Evolutionary conservation across 1,139 yeast genomes (phyloP), one percentile per base, ranked within the genome.

Genomic region (Geotrichum restrictum): DNA sequence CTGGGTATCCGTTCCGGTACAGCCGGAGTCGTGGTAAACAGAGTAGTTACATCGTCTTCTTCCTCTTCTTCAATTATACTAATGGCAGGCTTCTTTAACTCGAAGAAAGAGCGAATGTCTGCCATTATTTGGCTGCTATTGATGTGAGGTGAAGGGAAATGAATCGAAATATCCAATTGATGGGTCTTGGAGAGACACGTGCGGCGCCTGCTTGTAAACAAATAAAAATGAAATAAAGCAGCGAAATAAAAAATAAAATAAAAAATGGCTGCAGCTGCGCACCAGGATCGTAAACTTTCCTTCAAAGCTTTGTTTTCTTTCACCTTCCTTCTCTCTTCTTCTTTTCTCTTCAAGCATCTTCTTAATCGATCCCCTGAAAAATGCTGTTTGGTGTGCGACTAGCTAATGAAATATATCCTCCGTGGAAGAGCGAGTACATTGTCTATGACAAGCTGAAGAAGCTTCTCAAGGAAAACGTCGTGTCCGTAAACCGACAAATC

Each of bases 351-450:
- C 16, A 2, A 2, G 7, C n/a, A 39, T 38, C 21, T 16, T 37
- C 10, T 11, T 24, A 5, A n/a, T 8, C 18, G 19, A 37, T 33
- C 27, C 32, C 29, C 14, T 10, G 8, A 41, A 55, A 18, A 45
- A 89, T 93, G 98, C 73, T 91, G 58, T 93, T 91, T 66, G 95
- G 95, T 49, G 87, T 80, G 54, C 88, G 87, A 65, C 75, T 93
- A 56, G 84, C 84, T 53, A 82, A 80, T 61, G 97, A 91, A 69
- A 80, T 82, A 42, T 88, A 86, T 69, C 82, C 83, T 51, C 95
- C 97, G 2, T 93, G 98, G 98, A 84, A 80, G 69, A 79, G 81
- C 45, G 80, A 85, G 65, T 93, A 91, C 69, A 79, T 93, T 62
- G 77, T 82, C 65, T 93, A 93, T 69, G 94, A 83, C 62, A 74